Evolutionary conservation across 73 alveolate genomes (phyloP).

Genomic region (Durusdinium trenchii): DNA sequence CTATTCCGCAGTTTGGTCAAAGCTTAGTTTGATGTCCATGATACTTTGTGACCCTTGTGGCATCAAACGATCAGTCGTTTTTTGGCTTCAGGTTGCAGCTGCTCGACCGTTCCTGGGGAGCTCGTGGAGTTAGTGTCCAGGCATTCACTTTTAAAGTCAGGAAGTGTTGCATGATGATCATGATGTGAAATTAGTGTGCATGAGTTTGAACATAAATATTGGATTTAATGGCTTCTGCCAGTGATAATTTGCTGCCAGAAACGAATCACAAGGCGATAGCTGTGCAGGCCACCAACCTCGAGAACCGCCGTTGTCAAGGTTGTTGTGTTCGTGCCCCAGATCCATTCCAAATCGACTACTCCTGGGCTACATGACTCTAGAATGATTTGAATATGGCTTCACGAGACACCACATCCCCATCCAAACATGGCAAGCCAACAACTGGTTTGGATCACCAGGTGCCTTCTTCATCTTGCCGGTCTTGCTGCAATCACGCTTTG

Average conservation of each 20-base stretch:
- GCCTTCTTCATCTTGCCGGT: constrained; percentile 3
- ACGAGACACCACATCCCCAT: not conserved
- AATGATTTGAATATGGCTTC: not conserved
- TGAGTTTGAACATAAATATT: too few relatives aligned
- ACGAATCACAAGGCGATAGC: not conserved
- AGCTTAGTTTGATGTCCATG: not conserved
- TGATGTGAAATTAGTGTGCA: too few relatives aligned
- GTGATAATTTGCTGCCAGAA: too few relatives aligned
- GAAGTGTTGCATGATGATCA: not conserved
- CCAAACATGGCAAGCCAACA: not conserved
- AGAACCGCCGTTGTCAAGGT: constrained; percentile 43
- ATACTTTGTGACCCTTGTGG: too few relatives aligned
- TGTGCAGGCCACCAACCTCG: not conserved
- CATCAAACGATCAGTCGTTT: not conserved
- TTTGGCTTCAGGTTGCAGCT: constrained; percentile 22
- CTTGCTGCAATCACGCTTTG: constrained; percentile 23
- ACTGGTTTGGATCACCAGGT: not conserved
- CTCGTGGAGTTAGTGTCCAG: not conserved
- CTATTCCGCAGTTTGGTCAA: not conserved
- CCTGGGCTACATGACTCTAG: too few relatives aligned
- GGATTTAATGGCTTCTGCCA: too few relatives aligned
- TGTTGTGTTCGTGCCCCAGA: constrained; percentile 27
- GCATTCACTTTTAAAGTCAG: not conserved
- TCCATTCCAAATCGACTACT: too few relatives aligned
- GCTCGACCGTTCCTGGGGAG: constrained; percentile 76